phyloP scores from a whole-genome alignment of 345 rosid species.

The Carallia brachiata region DNA sequence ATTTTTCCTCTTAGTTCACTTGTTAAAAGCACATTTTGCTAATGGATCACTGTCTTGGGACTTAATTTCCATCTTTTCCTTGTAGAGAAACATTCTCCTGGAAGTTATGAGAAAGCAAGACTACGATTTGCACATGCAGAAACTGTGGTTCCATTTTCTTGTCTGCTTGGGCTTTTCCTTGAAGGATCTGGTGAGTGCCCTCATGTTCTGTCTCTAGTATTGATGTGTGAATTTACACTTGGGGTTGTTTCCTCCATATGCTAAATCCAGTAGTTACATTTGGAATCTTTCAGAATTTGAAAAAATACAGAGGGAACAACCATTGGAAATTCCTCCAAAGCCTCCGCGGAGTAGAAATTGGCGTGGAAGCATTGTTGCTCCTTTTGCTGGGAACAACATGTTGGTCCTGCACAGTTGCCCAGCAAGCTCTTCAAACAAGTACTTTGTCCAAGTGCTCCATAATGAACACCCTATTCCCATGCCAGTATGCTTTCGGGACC shows the following conservation, averaged over 20 bases:
- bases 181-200: slow-evolving; percentile 67
- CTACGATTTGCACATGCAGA: slow-evolving; percentile 97
- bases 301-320: slow-evolving; percentile 67
- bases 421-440: slow-evolving; percentile 55
- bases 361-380: slow-evolving; percentile 73
- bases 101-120: slow-evolving; percentile 89
- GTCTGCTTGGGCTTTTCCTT: slow-evolving; percentile 95
- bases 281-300: slow-evolving; percentile 54
- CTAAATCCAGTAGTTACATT: neutral
- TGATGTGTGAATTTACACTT: neutral
- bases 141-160: slow-evolving; percentile 90
- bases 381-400: slow-evolving; percentile 87
- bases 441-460: slow-evolving; percentile 82
- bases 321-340: slow-evolving; percentile 72
- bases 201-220: slow-evolving; percentile 3
- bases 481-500: slow-evolving; percentile 45
- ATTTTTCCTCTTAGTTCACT: neutral
- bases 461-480: slow-evolving; percentile 76
- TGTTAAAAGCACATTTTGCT: slow-evolving; percentile 6
- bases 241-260: neutral
- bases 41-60: slow-evolving; percentile 4
- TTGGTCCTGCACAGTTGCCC: slow-evolving; percentile 81
- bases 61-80: slow-evolving; percentile 4
- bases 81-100: slow-evolving; percentile 67
- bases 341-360: slow-evolving; percentile 85